Conservation (phyloP, 441 rosid species). For the Populus hybrid region DNA sequence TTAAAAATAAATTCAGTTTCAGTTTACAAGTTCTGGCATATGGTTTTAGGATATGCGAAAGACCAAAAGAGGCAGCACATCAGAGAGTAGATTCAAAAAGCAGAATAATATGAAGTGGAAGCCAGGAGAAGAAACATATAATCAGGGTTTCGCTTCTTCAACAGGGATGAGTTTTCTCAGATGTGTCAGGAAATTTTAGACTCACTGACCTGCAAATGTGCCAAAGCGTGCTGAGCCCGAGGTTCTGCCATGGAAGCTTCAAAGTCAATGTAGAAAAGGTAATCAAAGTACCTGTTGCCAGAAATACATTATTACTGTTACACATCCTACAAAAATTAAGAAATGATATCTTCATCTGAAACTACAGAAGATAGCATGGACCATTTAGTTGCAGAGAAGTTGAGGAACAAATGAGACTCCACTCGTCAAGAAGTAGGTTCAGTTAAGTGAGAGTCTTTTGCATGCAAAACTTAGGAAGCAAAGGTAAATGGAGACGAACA, state of each 20-base stretch:
- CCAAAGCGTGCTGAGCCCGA: conserved; percentile 75
- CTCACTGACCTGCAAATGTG: conserved; percentile 67
- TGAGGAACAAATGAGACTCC: neutral
- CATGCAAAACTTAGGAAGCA: neutral
- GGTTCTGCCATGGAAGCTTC: conserved; percentile 96
- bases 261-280: conserved; percentile 83
- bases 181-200: neutral
- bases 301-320: conserved; percentile 5
- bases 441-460: neutral
- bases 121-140: neutral
- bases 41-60: too few species aligned
- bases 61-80: neutral
- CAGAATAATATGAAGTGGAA: neutral
- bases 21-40: neutral
- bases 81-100: neutral
- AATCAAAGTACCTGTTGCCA: conserved; percentile 76
- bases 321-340: neutral
- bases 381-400: neutral
- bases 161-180: neutral
- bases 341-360: neutral
- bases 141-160: neutral
- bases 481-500: neutral
- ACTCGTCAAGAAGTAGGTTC: neutral
- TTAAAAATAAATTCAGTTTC: neutral
- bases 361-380: neutral